A percentile compares a stretch with the other conserved stretches of the same genome.
phyloP scores from a whole-genome alignment of 352 stramenopile species.

The Phytophthora pluvialis region DNA sequence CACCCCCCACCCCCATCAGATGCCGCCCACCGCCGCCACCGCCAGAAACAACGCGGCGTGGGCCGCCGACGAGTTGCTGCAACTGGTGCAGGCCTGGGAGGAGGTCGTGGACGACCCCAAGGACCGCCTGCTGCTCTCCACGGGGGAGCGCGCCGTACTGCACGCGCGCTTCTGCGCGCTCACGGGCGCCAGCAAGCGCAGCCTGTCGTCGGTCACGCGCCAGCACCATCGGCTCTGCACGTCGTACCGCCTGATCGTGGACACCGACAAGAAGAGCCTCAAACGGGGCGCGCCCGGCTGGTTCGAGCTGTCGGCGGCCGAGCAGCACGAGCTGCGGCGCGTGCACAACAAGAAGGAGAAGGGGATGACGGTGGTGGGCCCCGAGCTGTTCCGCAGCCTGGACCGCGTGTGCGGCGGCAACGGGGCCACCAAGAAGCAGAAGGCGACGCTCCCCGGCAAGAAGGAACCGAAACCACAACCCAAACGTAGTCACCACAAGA shows the following conservation, averaged over 20 bases:
- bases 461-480: conserved; percentile 8
- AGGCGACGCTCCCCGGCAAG: background rate
- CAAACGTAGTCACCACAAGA: conserved; percentile 17
- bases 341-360: conserved; percentile 36
- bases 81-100: conserved; percentile 41
- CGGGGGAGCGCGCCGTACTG: conserved; percentile 28
- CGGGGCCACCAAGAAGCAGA: conserved; percentile 6
- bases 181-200: conserved; percentile 12
- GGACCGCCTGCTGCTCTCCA: conserved; percentile 26
- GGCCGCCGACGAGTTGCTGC: conserved; percentile 33
- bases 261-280: conserved; percentile 31
- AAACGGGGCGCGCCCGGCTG: conserved; percentile 25
- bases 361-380: conserved; percentile 33
- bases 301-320: conserved; percentile 38
- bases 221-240: conserved; percentile 42
- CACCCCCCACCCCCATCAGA: background rate
- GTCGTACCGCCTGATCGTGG: conserved; percentile 42
- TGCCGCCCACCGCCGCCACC: conserved; percentile 10
- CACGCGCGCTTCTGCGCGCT: conserved; percentile 42
- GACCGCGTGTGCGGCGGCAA: conserved; percentile 34
- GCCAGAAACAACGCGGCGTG: conserved; percentile 32
- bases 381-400: conserved; percentile 34
- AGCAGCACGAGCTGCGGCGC: conserved; percentile 40
- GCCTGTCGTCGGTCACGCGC: conserved; percentile 34
- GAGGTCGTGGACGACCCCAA: conserved; percentile 42